Evolutionary conservation across 176 grass and related monocot species (phyloP), one percentile per base, ranked within the genome.

Genomic region (Aegilops speltoides): DNA sequence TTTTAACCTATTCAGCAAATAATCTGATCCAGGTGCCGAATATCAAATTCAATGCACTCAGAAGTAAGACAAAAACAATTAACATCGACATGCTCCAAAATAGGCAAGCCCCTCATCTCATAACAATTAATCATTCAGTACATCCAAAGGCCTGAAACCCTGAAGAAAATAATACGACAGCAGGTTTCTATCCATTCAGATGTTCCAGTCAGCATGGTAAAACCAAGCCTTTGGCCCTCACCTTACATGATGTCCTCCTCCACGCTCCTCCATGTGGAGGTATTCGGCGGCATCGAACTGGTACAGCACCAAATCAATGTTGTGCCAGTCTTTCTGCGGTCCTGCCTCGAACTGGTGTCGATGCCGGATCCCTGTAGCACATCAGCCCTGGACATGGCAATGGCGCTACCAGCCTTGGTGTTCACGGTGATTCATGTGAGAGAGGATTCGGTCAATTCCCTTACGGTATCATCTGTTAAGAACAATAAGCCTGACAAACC

Each of bases 261-360:
- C 61, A 80, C 87, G 64, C 11, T 88, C 90, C 68, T 94, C 89
- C 61, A 80, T 88, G 68, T 90, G 91, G 77, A 98, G 90, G 70
- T 91, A 95, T 65, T 92, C 82, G 20, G 88, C 89, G 1, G 89
- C 84, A 59, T 98, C 86, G 1, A 89, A 38, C 87, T 93, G 91
- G 67, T 90, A 93, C 45, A 94, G 88, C 50, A 94, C 88, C 5
- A 95, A 90, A 2, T 95, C 70, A 1, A 88, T 84, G 60, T 95
- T 89, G 91, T 88, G 38, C 90, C 81, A 8, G 91, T 89, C 87
- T 95, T 95, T 50, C 93, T 84, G 82, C 91, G 91, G 71, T 95
- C 95, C 80, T 95, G 87, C 23, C 91, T 88, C 8, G 86, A 92
- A 73, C 89, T 71, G 34, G 91, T 85, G 2, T 93, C 84, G 4